Percentiles rank a stretch among this genome's conserved stretches.
Evolutionary conservation across 1,284 basidiomycete species (phyloP).

Genomic region (Trametes hirsuta): DNA sequence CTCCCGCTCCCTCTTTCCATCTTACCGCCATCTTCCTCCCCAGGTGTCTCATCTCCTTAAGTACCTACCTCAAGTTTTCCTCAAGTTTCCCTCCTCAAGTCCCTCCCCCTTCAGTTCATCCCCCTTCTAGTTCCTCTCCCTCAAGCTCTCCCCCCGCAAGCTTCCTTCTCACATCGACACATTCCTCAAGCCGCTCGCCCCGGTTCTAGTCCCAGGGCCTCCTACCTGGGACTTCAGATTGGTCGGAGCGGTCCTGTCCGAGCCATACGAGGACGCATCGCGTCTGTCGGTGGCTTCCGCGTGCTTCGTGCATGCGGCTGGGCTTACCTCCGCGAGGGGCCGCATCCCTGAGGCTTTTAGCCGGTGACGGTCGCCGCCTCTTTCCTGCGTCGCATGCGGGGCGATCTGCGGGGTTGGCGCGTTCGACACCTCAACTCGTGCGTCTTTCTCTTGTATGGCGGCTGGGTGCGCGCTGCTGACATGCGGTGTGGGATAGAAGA

Average conservation of each 20-base stretch:
- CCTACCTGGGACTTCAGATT: background rate
- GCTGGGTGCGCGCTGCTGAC: too few relatives aligned
- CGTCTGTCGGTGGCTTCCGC: conserved; percentile 10
- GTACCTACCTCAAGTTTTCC: too few relatives aligned
- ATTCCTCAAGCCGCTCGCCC: background rate
- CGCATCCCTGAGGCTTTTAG: background rate
- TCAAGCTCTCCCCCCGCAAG: background rate
- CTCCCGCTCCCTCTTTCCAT: too few relatives aligned
- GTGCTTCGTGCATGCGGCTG: conserved; percentile 9
- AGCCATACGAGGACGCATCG: conserved; percentile 8
- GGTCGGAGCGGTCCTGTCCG: background rate
- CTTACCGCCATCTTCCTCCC: too few relatives aligned
- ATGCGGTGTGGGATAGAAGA: too few relatives aligned
- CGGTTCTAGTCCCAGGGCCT: background rate
- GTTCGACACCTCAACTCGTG: background rate
- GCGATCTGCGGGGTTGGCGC: background rate
- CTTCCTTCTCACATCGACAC: background rate
- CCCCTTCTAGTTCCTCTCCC: too few relatives aligned
- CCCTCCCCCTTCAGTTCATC: too few relatives aligned
- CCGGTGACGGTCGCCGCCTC: too few relatives aligned
- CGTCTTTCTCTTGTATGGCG: too few relatives aligned
- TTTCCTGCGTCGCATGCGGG: background rate
- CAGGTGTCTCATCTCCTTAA: too few relatives aligned
- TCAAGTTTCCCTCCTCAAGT: too few relatives aligned
- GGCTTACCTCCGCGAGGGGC: background rate